Evolutionary conservation across 441 rosid genomes (phyloP).

Genomic region (Erodium texanum): DNA sequence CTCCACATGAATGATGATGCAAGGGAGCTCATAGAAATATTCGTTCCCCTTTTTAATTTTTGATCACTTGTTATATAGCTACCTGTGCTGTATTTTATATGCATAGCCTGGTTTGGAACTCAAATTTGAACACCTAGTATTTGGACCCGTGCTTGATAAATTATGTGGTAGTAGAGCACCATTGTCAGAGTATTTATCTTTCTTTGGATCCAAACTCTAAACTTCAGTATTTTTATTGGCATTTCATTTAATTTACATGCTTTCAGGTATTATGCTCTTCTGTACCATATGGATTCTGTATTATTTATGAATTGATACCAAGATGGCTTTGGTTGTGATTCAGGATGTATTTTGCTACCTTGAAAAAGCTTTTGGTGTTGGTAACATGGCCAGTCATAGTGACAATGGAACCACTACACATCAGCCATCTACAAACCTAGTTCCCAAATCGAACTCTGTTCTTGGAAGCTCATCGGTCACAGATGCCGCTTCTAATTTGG

Average conservation of each 20-base stretch:
- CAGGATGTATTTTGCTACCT: slow-evolving; percentile 76
- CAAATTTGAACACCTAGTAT: no score
- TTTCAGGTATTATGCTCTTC: background rate
- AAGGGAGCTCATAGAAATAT: no score
- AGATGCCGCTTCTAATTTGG: slow-evolving; percentile 51
- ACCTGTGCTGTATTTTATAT: no score
- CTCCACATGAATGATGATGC: no score
- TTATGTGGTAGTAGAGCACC: background rate
- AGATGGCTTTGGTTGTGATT: slow-evolving; percentile 7
- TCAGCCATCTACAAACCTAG: slow-evolving; percentile 49
- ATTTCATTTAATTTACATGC: background rate
- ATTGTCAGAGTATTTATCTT: background rate
- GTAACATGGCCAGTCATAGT: slow-evolving; percentile 46
- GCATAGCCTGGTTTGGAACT: no score
- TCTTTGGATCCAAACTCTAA: background rate
- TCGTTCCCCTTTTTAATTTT: no score
- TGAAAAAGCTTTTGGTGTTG: slow-evolving; percentile 63
- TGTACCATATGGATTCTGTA: background rate
- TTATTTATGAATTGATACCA: background rate
- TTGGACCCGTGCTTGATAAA: background rate
- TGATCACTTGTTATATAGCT: no score
- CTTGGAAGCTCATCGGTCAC: slow-evolving; percentile 42
- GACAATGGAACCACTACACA: slow-evolving; percentile 45
- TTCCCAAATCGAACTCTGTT: slow-evolving; percentile 44
- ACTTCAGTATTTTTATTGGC: background rate